phyloP scores from a whole-genome alignment of 495 filamentous ascomycete species.

The Daldinia loculata region DNA sequence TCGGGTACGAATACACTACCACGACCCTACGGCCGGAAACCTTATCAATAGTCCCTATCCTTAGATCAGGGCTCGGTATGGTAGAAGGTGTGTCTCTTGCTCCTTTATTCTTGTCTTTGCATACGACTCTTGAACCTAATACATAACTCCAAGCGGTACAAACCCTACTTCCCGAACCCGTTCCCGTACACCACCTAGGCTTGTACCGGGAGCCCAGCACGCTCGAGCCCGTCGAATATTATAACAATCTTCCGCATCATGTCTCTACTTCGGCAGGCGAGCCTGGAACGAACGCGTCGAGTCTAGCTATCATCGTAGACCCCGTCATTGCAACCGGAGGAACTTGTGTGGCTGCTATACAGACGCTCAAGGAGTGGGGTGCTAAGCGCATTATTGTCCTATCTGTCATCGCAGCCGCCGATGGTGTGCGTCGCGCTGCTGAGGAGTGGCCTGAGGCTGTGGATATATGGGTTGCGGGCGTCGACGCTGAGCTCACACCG shows the following conservation, averaged over 20 bases:
- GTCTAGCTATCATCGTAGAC: constrained; percentile 84
- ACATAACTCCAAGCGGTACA: constrained; percentile 68
- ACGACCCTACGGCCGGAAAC: constrained; percentile 64
- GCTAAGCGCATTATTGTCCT: constrained; percentile 80
- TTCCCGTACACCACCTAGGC: constrained; percentile 91
- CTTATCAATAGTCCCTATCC: constrained; percentile 88
- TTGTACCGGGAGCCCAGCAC: constrained; percentile 88
- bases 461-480: constrained; percentile 82
- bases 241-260: constrained; percentile 94
- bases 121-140: constrained; percentile 9
- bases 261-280: constrained; percentile 40
- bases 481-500: constrained; percentile 75
- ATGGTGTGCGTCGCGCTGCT: constrained; percentile 73
- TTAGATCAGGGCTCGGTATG: constrained; percentile 90
- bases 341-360: constrained; percentile 87
- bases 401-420: constrained; percentile 74
- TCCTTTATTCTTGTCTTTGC: constrained; percentile 5
- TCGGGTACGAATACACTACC: constrained; percentile 74
- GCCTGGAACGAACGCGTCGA: constrained; percentile 50
- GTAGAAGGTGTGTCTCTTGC: constrained; percentile 67
- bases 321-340: constrained; percentile 94
- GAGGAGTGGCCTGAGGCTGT: constrained; percentile 77
- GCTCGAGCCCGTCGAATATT: constrained; percentile 94
- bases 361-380: constrained; percentile 90
- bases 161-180: constrained; percentile 79